phyloP scores from a whole-genome alignment of 805 yeast genomes.

The Komagataella phaffii region DNA sequence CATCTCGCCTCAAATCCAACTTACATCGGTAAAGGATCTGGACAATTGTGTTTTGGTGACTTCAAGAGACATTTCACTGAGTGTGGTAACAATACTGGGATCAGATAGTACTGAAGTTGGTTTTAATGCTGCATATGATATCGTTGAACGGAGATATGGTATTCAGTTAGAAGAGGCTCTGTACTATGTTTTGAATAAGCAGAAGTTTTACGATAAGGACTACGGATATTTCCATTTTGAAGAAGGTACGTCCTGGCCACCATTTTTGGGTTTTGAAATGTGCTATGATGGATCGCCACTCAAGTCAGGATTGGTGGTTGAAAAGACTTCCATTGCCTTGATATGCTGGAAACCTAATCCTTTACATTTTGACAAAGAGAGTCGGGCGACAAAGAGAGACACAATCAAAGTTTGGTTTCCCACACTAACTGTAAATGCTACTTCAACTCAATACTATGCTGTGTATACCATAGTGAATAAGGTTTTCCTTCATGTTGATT shows the following conservation, averaged over 20 bases:
- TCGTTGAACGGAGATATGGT: slow-evolving; percentile 46
- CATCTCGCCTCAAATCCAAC: slow-evolving; percentile 74
- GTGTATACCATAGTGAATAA: slow-evolving; percentile 50
- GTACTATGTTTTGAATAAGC: slow-evolving; percentile 50
- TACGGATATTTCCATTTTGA: slow-evolving; percentile 23
- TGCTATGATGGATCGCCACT: slow-evolving; percentile 41
- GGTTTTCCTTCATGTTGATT: slow-evolving; percentile 62
- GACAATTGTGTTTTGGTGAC: slow-evolving; percentile 56
- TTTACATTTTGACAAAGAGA: slow-evolving; percentile 13
- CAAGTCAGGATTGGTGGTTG: slow-evolving; percentile 35
- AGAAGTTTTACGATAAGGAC: slow-evolving; percentile 19
- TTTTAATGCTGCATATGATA: slow-evolving; percentile 8
- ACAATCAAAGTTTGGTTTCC: slow-evolving; percentile 56
- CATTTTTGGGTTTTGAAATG: slow-evolving; percentile 71
- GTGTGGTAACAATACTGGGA: slow-evolving; percentile 49
- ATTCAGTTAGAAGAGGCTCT: slow-evolving; percentile 56
- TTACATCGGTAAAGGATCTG: slow-evolving; percentile 34
- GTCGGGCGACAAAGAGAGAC: slow-evolving; percentile 18
- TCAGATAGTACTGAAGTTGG: slow-evolving; percentile 25
- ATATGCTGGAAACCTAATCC: slow-evolving; percentile 42
- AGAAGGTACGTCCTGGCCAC: slow-evolving; percentile 72
- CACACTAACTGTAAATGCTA: slow-evolving; percentile 48
- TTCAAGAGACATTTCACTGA: slow-evolving; percentile 58
- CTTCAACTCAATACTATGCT: slow-evolving; percentile 61
- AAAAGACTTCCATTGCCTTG: slow-evolving; percentile 48